These are phyloP conservation scores for Phlyctochytrium arcticum DNA, from an alignment of 192 early-diverging fungal species.

Conservation along the genomic window DNA sequence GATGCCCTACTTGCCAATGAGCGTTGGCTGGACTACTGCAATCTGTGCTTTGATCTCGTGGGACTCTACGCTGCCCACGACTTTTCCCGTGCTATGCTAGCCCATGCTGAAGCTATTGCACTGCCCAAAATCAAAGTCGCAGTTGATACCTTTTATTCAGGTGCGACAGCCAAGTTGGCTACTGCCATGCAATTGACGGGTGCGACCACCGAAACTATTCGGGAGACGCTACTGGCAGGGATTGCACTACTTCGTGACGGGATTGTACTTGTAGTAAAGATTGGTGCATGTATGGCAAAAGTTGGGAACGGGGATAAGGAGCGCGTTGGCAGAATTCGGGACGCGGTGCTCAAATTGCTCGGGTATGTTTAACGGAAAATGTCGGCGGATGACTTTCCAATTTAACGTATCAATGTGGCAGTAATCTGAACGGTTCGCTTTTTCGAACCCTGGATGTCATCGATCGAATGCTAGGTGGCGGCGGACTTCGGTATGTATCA, in stretches of 20 bases:
- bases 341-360: slow-evolving; percentile 20
- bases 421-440: slow-evolving; percentile 20
- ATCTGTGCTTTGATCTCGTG: slow-evolving; percentile 32
- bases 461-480: slow-evolving; percentile 32
- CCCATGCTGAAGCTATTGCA: slow-evolving; percentile 21
- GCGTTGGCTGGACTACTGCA: slow-evolving; percentile 45
- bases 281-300: slow-evolving; percentile 28
- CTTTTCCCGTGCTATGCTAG: slow-evolving; percentile 33
- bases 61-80: slow-evolving; percentile 10
- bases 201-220: background rate
- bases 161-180: slow-evolving; percentile 17
- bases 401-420: background rate
- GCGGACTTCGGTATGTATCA: slow-evolving; percentile 19
- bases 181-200: slow-evolving; percentile 7
- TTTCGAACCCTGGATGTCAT: slow-evolving; percentile 39
- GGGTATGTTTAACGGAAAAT: background rate
- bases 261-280: slow-evolving; percentile 27
- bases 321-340: slow-evolving; percentile 27
- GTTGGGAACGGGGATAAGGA: slow-evolving; percentile 31
- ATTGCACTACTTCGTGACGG: slow-evolving; percentile 30
- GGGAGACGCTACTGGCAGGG: background rate
- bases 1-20: slow-evolving; percentile 37
- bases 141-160: slow-evolving; percentile 17
- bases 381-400: background rate
- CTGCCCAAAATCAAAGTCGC: slow-evolving; percentile 25